A percentile compares a stretch with the other conserved stretches of the same genome.
phyloP scores from a whole-genome alignment of 768 basidiomycete genomes.

The Trametes cubensis region DNA sequence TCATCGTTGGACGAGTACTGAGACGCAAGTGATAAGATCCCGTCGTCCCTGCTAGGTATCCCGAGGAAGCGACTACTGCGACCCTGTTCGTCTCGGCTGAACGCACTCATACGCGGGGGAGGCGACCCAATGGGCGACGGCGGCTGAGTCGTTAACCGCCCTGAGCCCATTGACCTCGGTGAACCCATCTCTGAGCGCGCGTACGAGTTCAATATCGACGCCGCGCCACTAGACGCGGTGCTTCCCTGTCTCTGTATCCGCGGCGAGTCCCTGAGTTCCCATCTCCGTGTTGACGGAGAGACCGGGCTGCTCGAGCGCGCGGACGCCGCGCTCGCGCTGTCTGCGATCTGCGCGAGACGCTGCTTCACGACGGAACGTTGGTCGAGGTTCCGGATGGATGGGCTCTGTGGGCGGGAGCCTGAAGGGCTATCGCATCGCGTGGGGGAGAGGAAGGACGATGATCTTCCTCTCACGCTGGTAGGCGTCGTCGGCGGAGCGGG shows the following conservation, averaged over 20 bases:
- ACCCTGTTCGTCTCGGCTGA: not conserved
- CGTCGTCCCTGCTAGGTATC: not conserved
- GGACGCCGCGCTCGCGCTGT: slow-evolving; percentile 20
- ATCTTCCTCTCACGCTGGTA: slow-evolving; percentile 26
- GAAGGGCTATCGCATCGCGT: slow-evolving; percentile 31
- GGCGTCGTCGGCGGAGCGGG: slow-evolving; percentile 24
- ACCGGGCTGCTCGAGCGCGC: slow-evolving; percentile 23
- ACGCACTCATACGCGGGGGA: slow-evolving; percentile 2
- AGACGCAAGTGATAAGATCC: slow-evolving; percentile 18
- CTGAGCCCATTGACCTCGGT: slow-evolving; percentile 18
- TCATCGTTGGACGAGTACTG: slow-evolving; percentile 19
- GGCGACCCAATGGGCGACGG: slow-evolving; percentile 19
- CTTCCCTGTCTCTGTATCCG: slow-evolving; percentile 8
- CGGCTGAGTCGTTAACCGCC: slow-evolving; percentile 16
- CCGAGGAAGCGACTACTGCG: slow-evolving; percentile 1
- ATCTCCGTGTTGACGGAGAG: slow-evolving; percentile 5
- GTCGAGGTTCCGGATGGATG: slow-evolving; percentile 64
- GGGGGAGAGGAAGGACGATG: slow-evolving; percentile 30
- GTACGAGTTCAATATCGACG: slow-evolving; percentile 21
- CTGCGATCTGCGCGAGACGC: slow-evolving; percentile 63
- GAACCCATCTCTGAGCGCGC: slow-evolving; percentile 6
- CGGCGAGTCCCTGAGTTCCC: slow-evolving; percentile 11
- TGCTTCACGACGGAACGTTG: slow-evolving; percentile 66
- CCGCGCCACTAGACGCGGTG: slow-evolving; percentile 1
- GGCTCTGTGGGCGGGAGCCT: slow-evolving; percentile 43